Evolutionary conservation across 345 rosid species (phyloP).

Genomic region (Cardamine resedifolia): DNA sequence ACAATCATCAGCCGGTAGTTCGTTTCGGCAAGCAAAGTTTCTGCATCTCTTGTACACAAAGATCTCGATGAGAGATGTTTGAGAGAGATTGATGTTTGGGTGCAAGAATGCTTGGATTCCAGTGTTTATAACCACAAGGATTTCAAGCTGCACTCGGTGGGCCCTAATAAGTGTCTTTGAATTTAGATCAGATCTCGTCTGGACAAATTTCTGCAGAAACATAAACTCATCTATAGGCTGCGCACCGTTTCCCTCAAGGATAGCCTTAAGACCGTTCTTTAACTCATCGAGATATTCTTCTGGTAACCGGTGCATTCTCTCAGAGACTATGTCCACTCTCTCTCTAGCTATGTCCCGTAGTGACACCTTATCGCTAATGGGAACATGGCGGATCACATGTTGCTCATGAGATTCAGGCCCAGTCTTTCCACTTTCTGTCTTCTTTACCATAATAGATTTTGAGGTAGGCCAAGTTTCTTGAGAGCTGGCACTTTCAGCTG

Average conservation of each 20-base stretch:
- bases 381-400: conserved; percentile 61
- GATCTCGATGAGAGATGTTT: conserved; percentile 78
- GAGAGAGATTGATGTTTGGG: conserved; percentile 83
- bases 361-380: conserved; percentile 70
- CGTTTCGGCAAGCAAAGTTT: conserved; percentile 84
- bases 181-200: conserved; percentile 76
- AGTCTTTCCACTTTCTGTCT: conserved; percentile 68
- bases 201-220: conserved; percentile 76
- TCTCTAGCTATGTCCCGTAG: conserved; percentile 88
- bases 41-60: conserved; percentile 91
- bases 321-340: conserved; percentile 69
- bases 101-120: conserved; percentile 93
- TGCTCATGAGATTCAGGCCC: conserved; percentile 69
- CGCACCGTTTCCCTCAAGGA: conserved; percentile 83
- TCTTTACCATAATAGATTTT: conserved; percentile 52
- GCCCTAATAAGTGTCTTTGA: conserved; percentile 79
- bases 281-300: conserved; percentile 79
- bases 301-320: conserved; percentile 73
- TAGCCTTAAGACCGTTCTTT: conserved; percentile 66
- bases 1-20: conserved; percentile 91
- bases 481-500: conserved; percentile 97
- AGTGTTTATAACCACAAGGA: conserved; percentile 85
- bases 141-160: conserved; percentile 78
- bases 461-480: conserved; percentile 92
- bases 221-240: conserved; percentile 79